Base-by-base conservation (phyloP, 805 yeast genomes). In the Saturnispora serradocipensis region DNA sequence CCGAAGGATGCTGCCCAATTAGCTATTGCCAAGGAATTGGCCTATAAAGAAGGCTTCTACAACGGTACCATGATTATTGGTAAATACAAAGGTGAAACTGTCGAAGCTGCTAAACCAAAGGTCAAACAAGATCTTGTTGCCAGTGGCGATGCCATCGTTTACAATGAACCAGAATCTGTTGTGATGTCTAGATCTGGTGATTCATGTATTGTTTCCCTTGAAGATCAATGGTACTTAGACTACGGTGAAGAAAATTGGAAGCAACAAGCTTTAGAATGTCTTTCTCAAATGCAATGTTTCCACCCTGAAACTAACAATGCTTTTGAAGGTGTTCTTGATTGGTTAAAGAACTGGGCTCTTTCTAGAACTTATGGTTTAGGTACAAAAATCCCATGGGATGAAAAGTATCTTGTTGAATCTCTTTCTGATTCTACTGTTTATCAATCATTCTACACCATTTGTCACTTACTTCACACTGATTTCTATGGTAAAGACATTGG, bases 281-380 rank as follows among this genome's bases (percentile, higher is more conserved):
- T 93, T 55, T 76, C 75, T 45, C 66, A 70, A 54, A 82, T 93
- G 91, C 79, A 86, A 67, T 78, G 90, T 10, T 91, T 78, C 74
- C 76, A 84, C 49, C 74, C 82, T 47, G 98, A 90, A 72, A 87
- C 95, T 42, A 78, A 85, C 62, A 81, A 91, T 64, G 96, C 95
- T 6, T 91, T 93, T 62, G 96, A 89, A 70, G 90, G 89, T 68
- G 96, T 87, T 53, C 76, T 93, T 63, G 95, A 84, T 59, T 93
- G 99, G 99, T 80, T 93, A 64, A 87, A 85, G 73, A 90, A 89
- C 75, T 93, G 99, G 99, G 98, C 99, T 49, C 88, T 93, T 54
- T 88, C 96, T 53, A 86, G 99, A 76, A 84, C 95, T 52, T 93
- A 88, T 61, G 99, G 99, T 67, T 77, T 93, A 59, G 99, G 99